Percentiles rank a stretch among this genome's conserved stretches.
Evolutionary conservation across 768 basidiomycete species (phyloP).

Genomic region (Leccinum imitatum): DNA sequence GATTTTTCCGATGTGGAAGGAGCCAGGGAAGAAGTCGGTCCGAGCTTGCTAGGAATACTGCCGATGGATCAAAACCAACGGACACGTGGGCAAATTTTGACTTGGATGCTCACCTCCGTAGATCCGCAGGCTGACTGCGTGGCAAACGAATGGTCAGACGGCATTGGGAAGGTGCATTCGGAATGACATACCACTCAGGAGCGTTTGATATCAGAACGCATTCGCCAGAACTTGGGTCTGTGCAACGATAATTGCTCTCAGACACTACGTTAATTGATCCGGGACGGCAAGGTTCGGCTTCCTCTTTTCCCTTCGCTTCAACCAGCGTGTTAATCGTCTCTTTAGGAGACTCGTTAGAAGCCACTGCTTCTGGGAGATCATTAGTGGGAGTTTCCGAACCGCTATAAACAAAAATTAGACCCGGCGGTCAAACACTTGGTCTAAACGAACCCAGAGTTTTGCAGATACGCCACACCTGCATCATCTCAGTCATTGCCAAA

Average conservation of each 20-base stretch:
- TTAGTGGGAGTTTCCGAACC: background rate
- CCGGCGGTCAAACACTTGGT: background rate
- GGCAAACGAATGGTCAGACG: background rate
- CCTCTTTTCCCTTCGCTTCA: background rate
- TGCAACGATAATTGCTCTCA: conserved; percentile 23
- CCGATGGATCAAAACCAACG: background rate
- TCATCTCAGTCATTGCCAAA: background rate
- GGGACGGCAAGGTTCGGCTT: background rate
- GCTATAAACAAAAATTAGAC: conserved; percentile 3
- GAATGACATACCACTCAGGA: conserved; percentile 12
- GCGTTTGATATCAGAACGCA: background rate
- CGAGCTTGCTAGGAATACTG: conserved; percentile 23
- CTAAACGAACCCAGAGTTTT: conserved; percentile 16
- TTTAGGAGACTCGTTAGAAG: background rate
- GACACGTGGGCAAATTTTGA: background rate
- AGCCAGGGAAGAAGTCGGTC: background rate
- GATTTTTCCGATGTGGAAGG: conserved; percentile 7
- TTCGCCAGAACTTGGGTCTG: conserved; percentile 2
- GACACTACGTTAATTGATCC: conserved; percentile 25
- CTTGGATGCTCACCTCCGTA: conserved; percentile 18
- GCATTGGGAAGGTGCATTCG: background rate
- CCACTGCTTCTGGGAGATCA: background rate
- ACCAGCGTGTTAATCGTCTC: background rate
- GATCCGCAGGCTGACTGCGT: conserved; percentile 8
- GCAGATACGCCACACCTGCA: conserved; percentile 21